Conservation (phyloP, 768 basidiomycete species). For the Suillus brevipes region DNA sequence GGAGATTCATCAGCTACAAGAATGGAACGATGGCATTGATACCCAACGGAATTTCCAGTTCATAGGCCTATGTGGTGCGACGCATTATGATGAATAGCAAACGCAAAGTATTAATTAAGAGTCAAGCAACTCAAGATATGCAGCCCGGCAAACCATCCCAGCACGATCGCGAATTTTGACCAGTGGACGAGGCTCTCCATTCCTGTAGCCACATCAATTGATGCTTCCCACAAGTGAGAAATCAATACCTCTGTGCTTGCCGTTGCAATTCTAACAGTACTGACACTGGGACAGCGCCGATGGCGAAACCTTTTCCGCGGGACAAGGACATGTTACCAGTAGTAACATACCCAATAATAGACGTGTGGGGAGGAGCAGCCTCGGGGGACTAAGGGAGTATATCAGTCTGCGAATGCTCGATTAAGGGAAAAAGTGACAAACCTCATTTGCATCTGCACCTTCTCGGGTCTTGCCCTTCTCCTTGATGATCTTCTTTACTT, state of each 20-base stretch:
- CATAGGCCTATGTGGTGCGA: neutral
- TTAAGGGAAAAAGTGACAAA: conserved; percentile 21
- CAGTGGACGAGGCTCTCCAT: conserved; percentile 36
- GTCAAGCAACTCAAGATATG: conserved; percentile 42
- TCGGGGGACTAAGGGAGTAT: conserved; percentile 44
- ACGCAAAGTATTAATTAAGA: conserved; percentile 14
- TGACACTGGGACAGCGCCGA: conserved; percentile 69
- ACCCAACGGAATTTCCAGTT: neutral
- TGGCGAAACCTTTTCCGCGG: conserved; percentile 72
- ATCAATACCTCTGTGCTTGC: conserved; percentile 44
- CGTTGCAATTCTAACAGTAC: conserved; percentile 51
- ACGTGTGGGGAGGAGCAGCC: conserved; percentile 38
- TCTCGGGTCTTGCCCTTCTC: conserved; percentile 27
- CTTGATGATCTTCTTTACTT: conserved; percentile 50
- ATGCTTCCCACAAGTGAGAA: neutral
- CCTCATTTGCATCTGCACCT: conserved; percentile 27
- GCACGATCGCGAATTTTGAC: conserved; percentile 69
- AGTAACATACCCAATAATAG: conserved; percentile 80
- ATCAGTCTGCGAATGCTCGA: conserved; percentile 1
- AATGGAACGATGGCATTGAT: neutral
- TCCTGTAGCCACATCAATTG: conserved; percentile 14
- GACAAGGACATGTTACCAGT: conserved; percentile 82
- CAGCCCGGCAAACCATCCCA: conserved; percentile 53
- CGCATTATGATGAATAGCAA: neutral
- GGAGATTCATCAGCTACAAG: neutral